Evolutionary conservation across 352 stramenopile species (phyloP).

Genomic region (Phytophthora palmivora): DNA sequence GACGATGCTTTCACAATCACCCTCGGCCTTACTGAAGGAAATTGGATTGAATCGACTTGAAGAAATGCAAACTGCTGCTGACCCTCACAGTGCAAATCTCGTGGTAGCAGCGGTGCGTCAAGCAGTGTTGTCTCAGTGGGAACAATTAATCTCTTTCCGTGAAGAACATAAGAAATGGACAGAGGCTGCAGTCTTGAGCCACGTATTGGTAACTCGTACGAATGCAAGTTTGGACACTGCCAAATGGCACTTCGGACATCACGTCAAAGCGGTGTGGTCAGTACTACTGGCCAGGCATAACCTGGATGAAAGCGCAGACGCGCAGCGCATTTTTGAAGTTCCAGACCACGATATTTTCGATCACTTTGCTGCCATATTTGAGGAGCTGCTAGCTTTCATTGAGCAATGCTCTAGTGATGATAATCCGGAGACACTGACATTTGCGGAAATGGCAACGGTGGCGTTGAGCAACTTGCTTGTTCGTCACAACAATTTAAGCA

Average conservation of each 20-base stretch:
- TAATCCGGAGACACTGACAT: slow-evolving; percentile 17
- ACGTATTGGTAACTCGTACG: slow-evolving; percentile 30
- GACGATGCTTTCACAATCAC: slow-evolving; percentile 35
- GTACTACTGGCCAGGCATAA: slow-evolving; percentile 30
- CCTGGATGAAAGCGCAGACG: slow-evolving; percentile 5
- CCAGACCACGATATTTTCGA: slow-evolving; percentile 33
- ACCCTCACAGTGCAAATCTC: slow-evolving; percentile 3
- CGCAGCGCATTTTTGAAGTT: slow-evolving; percentile 32
- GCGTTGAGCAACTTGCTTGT: slow-evolving; percentile 54
- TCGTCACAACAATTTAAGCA: slow-evolving; percentile 19
- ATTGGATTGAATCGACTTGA: slow-evolving; percentile 32
- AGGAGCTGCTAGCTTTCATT: slow-evolving; percentile 41
- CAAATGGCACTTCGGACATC: slow-evolving; percentile 55
- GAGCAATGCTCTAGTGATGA: slow-evolving; percentile 19
- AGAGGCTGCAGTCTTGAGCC: slow-evolving; percentile 52
- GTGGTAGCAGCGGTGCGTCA: neutral
- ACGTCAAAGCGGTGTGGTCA: slow-evolving; percentile 58
- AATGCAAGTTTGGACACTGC: neutral
- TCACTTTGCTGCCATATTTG: slow-evolving; percentile 44
- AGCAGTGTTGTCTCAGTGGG: slow-evolving; percentile 40
- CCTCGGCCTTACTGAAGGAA: slow-evolving; percentile 43
- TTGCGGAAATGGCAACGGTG: slow-evolving; percentile 40
- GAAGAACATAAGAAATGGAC: slow-evolving; percentile 44
- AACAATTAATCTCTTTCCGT: slow-evolving; percentile 22
- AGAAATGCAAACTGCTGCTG: slow-evolving; percentile 23